Conservation (phyloP, 495 filamentous ascomycete genomes). For the Gamarada debralockiae region DNA sequence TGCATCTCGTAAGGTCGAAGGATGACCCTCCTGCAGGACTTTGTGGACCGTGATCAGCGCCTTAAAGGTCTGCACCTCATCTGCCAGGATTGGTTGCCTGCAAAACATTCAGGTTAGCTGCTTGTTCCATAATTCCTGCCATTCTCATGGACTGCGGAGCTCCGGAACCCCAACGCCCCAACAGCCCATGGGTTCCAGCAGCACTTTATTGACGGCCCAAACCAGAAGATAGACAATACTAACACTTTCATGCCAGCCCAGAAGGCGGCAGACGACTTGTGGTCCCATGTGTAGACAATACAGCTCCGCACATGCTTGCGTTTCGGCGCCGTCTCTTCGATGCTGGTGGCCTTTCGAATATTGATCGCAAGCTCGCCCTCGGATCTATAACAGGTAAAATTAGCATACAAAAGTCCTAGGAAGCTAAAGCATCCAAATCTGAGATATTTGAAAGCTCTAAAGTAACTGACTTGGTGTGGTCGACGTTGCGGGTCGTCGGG, state of each 20-base stretch:
- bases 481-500: slow-evolving; percentile 21
- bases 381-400: slow-evolving; percentile 52
- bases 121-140: not conserved
- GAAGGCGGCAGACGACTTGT: slow-evolving; percentile 93
- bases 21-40: slow-evolving; percentile 94
- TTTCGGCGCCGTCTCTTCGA: slow-evolving; percentile 94
- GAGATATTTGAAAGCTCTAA: not conserved
- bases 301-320: slow-evolving; percentile 97
- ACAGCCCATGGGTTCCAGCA: not conserved
- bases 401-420: not conserved
- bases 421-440: not conserved
- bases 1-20: slow-evolving; percentile 79
- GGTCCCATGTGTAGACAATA: slow-evolving; percentile 99
- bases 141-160: not conserved
- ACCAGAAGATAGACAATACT: slow-evolving; percentile 24
- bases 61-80: slow-evolving; percentile 94
- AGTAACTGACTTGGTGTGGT: slow-evolving; percentile 25
- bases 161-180: not conserved
- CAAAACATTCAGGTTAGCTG: slow-evolving; percentile 4
- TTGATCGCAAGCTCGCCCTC: slow-evolving; percentile 92
- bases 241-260: slow-evolving; percentile 99
- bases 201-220: not conserved
- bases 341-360: slow-evolving; percentile 94
- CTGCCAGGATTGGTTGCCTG: slow-evolving; percentile 92
- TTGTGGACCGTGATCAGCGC: slow-evolving; percentile 91